Conservation (phyloP, 2,329 filamentous ascomycete genomes). For the Aspergillus ruber region DNA sequence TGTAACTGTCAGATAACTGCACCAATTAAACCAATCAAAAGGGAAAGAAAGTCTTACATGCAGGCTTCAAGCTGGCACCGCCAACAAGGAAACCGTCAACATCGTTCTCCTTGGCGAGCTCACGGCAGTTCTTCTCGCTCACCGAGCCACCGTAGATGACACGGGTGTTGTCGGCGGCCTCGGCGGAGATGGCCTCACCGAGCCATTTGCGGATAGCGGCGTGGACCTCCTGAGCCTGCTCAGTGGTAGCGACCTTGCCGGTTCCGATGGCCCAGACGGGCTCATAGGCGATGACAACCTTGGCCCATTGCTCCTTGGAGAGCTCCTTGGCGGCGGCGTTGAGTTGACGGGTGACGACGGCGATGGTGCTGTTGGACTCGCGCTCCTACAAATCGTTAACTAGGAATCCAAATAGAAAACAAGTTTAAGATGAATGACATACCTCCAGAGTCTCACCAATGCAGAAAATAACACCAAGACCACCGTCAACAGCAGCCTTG, state of each 20-base stretch:
- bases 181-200: conserved; percentile 62
- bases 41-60: conserved; percentile 57
- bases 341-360: conserved; percentile 67
- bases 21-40: conserved; percentile 3
- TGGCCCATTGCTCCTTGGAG: conserved; percentile 73
- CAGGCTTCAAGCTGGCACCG: conserved; percentile 93
- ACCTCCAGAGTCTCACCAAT: conserved; percentile 86
- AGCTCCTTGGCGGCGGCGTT: conserved; percentile 66
- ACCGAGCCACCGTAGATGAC: conserved; percentile 97
- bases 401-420: conserved; percentile 12
- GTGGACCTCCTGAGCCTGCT: conserved; percentile 92
- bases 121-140: conserved; percentile 95
- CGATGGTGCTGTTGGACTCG: conserved; percentile 76
- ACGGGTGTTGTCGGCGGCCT: conserved; percentile 77
- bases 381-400: conserved; percentile 53
- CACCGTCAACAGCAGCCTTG: conserved; percentile 82
- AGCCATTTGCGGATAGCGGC: conserved; percentile 88
- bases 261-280: conserved; percentile 92
- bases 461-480: conserved; percentile 89
- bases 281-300: conserved; percentile 96
- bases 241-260: conserved; percentile 81
- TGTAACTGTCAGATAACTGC: conserved; percentile 18
- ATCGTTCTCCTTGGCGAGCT: conserved; percentile 84
- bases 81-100: conserved; percentile 98
- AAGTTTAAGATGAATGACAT: conserved; percentile 20